These are phyloP conservation scores for Alnus glutinosa DNA, from an alignment of 306 rosid genomes.

Conservation along the genomic window DNA sequence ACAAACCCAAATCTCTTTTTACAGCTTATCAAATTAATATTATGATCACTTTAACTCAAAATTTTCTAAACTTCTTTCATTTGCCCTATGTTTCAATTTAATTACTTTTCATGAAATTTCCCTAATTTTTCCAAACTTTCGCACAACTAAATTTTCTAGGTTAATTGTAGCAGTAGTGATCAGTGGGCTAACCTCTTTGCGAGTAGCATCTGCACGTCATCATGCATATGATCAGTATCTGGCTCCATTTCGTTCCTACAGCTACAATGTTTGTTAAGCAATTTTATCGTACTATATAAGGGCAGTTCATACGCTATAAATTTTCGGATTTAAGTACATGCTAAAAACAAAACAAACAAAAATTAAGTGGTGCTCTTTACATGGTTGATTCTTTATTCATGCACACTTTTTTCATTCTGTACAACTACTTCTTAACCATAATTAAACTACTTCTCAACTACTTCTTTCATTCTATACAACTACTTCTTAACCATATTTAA, in stretches of 20 bases:
- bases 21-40: not conserved
- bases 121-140: not conserved
- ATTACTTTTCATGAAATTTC: not conserved
- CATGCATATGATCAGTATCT: constrained; percentile 15
- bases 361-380: constrained; percentile 8
- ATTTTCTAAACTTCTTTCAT: not conserved
- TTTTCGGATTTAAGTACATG: not conserved
- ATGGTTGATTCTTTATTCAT: constrained; percentile 4
- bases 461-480: no score
- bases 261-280: not conserved
- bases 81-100: not conserved
- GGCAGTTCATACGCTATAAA: not conserved
- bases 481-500: no score
- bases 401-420: constrained; percentile 40
- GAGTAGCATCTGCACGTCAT: constrained; percentile 26
- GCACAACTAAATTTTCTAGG: not conserved
- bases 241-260: constrained; percentile 40
- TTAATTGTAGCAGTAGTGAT: not conserved
- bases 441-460: not conserved
- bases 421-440: constrained; percentile 43
- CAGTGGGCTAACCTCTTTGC: constrained; percentile 43
- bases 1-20: not conserved
- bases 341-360: not conserved
- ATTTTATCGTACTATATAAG: constrained; percentile 7
- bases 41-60: not conserved